phyloP scores from a whole-genome alignment of 306 rosid species.

The Pyrus betulifolia region DNA sequence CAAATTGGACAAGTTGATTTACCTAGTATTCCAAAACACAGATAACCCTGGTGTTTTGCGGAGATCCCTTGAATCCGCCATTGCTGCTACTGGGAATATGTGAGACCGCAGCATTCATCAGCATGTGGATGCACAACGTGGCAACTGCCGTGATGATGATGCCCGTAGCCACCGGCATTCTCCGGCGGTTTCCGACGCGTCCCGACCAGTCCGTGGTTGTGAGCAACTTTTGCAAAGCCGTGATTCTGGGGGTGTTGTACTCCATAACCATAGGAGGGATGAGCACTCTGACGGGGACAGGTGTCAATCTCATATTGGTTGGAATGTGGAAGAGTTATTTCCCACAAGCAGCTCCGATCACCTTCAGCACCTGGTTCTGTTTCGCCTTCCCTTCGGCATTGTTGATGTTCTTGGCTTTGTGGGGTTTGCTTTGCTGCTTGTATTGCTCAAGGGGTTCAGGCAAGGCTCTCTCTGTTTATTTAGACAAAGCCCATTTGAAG shows the following conservation, averaged over 20 bases:
- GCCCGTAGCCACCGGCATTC: too few relatives aligned
- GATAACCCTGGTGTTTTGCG: slow-evolving; percentile 37
- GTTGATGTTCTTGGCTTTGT: slow-evolving; percentile 36
- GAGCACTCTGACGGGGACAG: too few relatives aligned
- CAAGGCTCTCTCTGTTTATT: slow-evolving; percentile 44
- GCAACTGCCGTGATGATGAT: too few relatives aligned
- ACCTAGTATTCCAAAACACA: too few relatives aligned
- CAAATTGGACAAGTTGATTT: too few relatives aligned
- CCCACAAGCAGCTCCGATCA: slow-evolving; percentile 51
- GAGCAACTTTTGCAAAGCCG: too few relatives aligned
- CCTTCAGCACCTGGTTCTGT: slow-evolving; percentile 61
- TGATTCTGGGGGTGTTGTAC: too few relatives aligned
- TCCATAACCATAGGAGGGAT: too few relatives aligned
- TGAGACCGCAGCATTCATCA: too few relatives aligned
- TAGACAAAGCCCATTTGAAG: slow-evolving; percentile 58
- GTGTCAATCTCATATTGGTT: slow-evolving; percentile 7
- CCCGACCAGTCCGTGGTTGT: slow-evolving; percentile 28
- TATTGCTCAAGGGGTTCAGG: slow-evolving; percentile 42
- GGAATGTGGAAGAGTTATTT: slow-evolving; percentile 79
- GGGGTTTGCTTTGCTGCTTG: slow-evolving; percentile 54
- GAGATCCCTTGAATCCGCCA: slow-evolving; percentile 67
- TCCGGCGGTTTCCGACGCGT: slow-evolving; percentile 28
- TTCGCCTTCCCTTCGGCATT: slow-evolving; percentile 63
- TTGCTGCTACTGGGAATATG: slow-evolving; percentile 16
- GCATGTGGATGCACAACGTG: too few relatives aligned